Evolutionary conservation across 2,329 filamentous ascomycete species (phyloP).

Genomic region (Albophoma yamanashiensis): DNA sequence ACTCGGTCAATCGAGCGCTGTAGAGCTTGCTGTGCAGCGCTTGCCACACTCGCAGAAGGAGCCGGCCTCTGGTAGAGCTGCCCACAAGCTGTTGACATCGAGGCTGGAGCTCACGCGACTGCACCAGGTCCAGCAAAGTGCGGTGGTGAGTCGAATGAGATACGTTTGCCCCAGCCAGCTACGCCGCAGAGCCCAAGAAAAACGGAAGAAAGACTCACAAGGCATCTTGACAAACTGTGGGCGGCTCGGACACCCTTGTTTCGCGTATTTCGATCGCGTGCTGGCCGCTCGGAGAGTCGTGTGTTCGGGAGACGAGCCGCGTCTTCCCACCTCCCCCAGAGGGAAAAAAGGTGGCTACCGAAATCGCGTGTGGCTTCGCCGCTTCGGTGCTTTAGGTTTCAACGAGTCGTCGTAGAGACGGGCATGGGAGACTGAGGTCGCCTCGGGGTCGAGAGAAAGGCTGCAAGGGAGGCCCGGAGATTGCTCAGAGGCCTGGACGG

Average conservation of each 20-base stretch:
- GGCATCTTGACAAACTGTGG: slow-evolving; percentile 22
- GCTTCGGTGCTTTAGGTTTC: not conserved
- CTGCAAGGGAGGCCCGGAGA: not conserved
- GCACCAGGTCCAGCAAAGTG: not conserved
- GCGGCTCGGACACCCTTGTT: slow-evolving; percentile 12
- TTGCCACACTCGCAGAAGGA: not conserved
- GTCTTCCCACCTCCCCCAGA: slow-evolving; percentile 1
- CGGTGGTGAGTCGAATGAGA: not conserved
- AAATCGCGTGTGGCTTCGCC: not conserved
- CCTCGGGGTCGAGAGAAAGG: not conserved
- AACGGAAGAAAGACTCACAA: slow-evolving; percentile 19
- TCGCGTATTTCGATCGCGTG: slow-evolving; percentile 8
- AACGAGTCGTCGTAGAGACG: not conserved
- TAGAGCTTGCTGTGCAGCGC: not conserved
- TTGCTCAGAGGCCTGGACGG: not conserved
- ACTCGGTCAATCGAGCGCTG: not conserved
- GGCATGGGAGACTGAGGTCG: not conserved
- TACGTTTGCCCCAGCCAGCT: not conserved
- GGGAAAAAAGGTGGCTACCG: not conserved
- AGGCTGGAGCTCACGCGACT: not conserved
- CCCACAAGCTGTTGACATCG: not conserved
- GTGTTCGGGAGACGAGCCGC: slow-evolving; percentile 4
- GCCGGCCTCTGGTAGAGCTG: not conserved
- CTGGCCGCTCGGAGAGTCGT: slow-evolving; percentile 1
- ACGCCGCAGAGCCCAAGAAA: not conserved